Base-by-base conservation (phyloP, 805 yeast genomes). In the Candida xyloterini region DNA sequence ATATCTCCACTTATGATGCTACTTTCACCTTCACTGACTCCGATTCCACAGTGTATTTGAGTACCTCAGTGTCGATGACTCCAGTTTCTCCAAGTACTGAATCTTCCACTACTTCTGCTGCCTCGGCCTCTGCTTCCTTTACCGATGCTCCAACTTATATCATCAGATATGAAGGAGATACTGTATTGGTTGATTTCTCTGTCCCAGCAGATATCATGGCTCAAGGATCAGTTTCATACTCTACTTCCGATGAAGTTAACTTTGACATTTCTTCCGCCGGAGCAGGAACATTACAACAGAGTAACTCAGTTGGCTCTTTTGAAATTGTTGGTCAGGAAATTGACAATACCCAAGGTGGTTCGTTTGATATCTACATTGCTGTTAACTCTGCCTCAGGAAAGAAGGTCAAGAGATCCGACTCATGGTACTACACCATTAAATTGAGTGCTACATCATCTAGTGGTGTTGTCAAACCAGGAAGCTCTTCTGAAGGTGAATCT, bases 71-170 rank as follows among this genome's bases (percentile, higher is more conserved):
- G 11, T 15, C 38, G n/a, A 15, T 38, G 25, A 25, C 30, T 23
- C 41, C 39, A 15, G 22, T 18, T 4, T 5, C 20, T 5, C 20
- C 20, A 18, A 21, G 24, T 22, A 20, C 16, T 15, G 15, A 15
- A 10, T 11, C 26, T 6, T 18, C 32, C n/a, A 29, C 20, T 15
- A 18, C 31, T 14, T 29, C 28, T 5, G 13, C 14, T 8, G 9
- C 33, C 24, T 15, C 41, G 15, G n/a, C 21, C 28, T 16, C 27
- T 11, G 24, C 35, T 3, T 20, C 40, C 20, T 14, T 28, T 11
- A 20, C 33, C 25, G 40, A 40, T 7, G 35, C 37, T 24, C 47
- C 47, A n/a, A 28, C 43, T 5, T 43, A 39, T 29, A 32, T 36
- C 21, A 23, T 43, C 18, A 22, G 23, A 3, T 40, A 34, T 24